phyloP scores from a whole-genome alignment of 768 basidiomycete species.

The Amanita inopinata region DNA sequence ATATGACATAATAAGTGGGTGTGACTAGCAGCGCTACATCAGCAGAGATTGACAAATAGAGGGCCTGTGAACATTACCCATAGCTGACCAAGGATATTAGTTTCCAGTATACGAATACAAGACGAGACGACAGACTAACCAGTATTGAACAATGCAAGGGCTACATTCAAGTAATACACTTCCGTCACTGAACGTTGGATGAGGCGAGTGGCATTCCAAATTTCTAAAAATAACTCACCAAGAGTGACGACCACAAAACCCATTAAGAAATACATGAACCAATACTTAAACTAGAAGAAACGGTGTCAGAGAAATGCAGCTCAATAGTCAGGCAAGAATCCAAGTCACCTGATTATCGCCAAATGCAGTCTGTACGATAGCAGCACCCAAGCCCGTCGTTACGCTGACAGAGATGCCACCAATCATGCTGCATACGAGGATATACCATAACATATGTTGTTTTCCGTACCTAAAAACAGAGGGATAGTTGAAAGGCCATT shows the following conservation, averaged over 20 bases:
- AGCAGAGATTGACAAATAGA: not conserved
- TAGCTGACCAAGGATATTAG: slow-evolving; percentile 32
- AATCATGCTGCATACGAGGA: slow-evolving; percentile 91
- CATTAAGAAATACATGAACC: slow-evolving; percentile 87
- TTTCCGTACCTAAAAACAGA: slow-evolving; percentile 57
- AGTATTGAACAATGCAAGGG: slow-evolving; percentile 91
- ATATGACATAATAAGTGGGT: slow-evolving; percentile 81
- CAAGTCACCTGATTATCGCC: slow-evolving; percentile 66
- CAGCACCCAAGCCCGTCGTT: slow-evolving; percentile 86
- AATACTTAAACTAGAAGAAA: slow-evolving; percentile 67
- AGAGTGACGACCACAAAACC: slow-evolving; percentile 79
- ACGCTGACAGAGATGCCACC: slow-evolving; percentile 93
- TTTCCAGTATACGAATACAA: slow-evolving; percentile 8
- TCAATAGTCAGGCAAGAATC: not conserved
- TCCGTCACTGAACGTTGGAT: slow-evolving; percentile 52
- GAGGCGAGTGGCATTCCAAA: slow-evolving; percentile 11
- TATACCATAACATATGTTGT: slow-evolving; percentile 92
- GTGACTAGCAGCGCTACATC: slow-evolving; percentile 63
- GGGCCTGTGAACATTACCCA: slow-evolving; percentile 36
- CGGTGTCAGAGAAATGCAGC: not conserved
- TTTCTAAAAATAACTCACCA: slow-evolving; percentile 30
- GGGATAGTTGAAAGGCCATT: slow-evolving; percentile 4
- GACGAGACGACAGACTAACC: slow-evolving; percentile 31
- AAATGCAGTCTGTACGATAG: slow-evolving; percentile 72
- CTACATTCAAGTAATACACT: slow-evolving; percentile 92